Evolutionary conservation across 2,329 filamentous ascomycete species (phyloP).

Genomic region (Cladobotryum mycophilum): DNA sequence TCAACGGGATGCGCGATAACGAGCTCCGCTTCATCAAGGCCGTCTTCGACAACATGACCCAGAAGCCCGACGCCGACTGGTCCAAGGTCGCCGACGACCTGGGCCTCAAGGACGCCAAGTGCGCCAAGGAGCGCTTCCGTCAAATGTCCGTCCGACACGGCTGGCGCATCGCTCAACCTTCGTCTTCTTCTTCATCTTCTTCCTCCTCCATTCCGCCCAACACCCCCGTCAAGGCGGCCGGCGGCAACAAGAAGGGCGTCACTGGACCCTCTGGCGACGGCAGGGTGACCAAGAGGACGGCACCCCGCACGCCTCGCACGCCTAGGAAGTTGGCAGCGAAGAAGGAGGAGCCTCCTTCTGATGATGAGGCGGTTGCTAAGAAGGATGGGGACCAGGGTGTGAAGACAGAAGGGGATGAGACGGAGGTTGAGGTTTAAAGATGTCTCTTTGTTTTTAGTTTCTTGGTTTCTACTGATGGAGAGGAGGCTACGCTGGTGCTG

Average conservation of each 20-base stretch:
- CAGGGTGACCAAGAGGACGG: constrained; percentile 27
- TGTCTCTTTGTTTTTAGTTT: not conserved
- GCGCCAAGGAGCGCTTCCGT: constrained; percentile 36
- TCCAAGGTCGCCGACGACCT: constrained; percentile 29
- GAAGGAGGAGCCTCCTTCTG: constrained; percentile 15
- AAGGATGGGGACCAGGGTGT: constrained; percentile 13
- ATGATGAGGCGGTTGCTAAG: constrained; percentile 1
- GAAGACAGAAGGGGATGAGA: constrained; percentile 10
- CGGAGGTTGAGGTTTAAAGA: constrained; percentile 18
- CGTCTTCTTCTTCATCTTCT: no score
- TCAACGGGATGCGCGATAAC: constrained; percentile 25
- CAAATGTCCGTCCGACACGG: constrained; percentile 34
- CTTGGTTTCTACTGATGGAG: not conserved
- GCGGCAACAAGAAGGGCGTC: constrained; percentile 13
- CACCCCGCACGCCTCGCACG: constrained; percentile 16
- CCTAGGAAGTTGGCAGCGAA: constrained; percentile 26
- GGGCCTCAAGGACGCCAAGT: constrained; percentile 35
- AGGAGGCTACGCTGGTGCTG: no score
- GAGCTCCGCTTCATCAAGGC: constrained; percentile 36
- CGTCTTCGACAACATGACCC: constrained; percentile 36
- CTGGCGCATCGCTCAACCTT: constrained; percentile 32
- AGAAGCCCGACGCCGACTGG: constrained; percentile 37
- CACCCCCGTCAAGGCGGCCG: constrained; percentile 24
- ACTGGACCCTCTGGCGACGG: constrained; percentile 15
- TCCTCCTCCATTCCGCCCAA: no score